These are phyloP conservation scores for Chaetomiaceae sp. DNA, from an alignment of 2,329 filamentous ascomycete genomes.

Conservation along the genomic window DNA sequence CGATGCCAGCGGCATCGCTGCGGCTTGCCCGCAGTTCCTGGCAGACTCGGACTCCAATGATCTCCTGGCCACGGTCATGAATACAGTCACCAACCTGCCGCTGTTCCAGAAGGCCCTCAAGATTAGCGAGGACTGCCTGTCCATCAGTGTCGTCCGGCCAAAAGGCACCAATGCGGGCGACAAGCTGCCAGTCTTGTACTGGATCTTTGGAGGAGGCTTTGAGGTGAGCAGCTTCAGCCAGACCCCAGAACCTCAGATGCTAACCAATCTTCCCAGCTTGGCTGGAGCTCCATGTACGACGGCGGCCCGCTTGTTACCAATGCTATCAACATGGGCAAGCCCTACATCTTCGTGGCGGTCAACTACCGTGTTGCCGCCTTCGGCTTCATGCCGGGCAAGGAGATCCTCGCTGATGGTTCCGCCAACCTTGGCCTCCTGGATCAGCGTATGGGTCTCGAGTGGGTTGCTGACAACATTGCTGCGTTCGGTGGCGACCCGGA, in stretches of 20 bases:
- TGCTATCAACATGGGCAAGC: conserved; percentile 49
- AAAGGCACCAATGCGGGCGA: conserved; percentile 47
- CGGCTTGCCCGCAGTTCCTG: conserved; percentile 68
- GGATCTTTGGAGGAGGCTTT: conserved; percentile 67
- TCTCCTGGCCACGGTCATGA: conserved; percentile 41
- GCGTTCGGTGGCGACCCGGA: conserved; percentile 72
- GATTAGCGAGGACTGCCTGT: conserved; percentile 60
- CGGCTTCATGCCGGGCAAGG: conserved; percentile 66
- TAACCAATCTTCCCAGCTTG: conserved; percentile 33
- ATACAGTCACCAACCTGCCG: conserved; percentile 48
- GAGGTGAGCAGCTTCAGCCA: conserved; percentile 31
- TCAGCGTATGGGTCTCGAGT: conserved; percentile 66
- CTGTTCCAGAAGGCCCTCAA: conserved; percentile 52
- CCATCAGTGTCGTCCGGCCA: conserved; percentile 56
- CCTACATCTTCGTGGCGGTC: conserved; percentile 69
- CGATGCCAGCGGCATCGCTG: conserved; percentile 52
- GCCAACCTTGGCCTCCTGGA: conserved; percentile 69
- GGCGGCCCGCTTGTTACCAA: conserved; percentile 42
- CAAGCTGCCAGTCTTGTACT: conserved; percentile 63
- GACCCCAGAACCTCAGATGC: not conserved
- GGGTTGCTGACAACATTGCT: conserved; percentile 72
- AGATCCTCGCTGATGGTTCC: conserved; percentile 62
- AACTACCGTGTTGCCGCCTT: conserved; percentile 75
- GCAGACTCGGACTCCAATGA: conserved; percentile 45
- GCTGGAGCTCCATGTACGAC: conserved; percentile 49